Percentiles rank a stretch among this genome's conserved stretches.
Evolutionary conservation across 2,329 filamentous ascomycete genomes (phyloP).

Genomic region (Rachicladosporium sp.): DNA sequence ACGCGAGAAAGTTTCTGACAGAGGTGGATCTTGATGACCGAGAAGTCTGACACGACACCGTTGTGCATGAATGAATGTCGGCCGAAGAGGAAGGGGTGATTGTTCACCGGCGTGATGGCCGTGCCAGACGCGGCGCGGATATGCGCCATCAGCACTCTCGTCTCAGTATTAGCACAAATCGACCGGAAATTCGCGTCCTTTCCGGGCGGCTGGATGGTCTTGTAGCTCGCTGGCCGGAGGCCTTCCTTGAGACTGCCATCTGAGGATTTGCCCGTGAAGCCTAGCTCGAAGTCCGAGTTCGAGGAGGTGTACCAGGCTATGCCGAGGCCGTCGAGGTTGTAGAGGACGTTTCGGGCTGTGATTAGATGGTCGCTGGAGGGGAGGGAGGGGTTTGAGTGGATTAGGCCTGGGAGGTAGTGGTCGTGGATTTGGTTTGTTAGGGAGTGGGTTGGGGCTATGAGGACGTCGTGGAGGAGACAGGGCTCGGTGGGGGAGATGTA

Average conservation of each 20-base stretch:
- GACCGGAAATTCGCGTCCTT: constrained; percentile 43
- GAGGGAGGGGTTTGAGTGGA: constrained; percentile 35
- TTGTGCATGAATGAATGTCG: constrained; percentile 46
- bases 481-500: constrained; percentile 42
- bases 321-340: constrained; percentile 46
- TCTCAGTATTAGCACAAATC: constrained; percentile 40
- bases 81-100: constrained; percentile 44
- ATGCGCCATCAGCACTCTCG: constrained; percentile 39
- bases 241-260: constrained; percentile 21
- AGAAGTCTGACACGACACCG: constrained; percentile 37
- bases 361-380: constrained; percentile 32
- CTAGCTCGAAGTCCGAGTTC: constrained; percentile 28
- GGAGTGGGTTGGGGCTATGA: constrained; percentile 34
- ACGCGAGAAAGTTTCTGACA: constrained; percentile 34
- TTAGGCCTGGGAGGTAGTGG: constrained; percentile 42
- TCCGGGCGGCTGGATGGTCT: constrained; percentile 38
- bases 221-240: constrained; percentile 39
- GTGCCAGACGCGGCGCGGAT: constrained; percentile 40
- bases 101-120: constrained; percentile 39
- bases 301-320: constrained; percentile 42
- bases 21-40: constrained; percentile 34
- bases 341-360: constrained; percentile 38
- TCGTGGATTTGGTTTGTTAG: constrained; percentile 37
- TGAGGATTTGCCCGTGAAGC: constrained; percentile 13
- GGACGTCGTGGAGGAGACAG: constrained; percentile 43